These are phyloP conservation scores for Plenodomus tracheiphilus DNA, from an alignment of 2,329 filamentous ascomycete genomes.

Conservation along the genomic window DNA sequence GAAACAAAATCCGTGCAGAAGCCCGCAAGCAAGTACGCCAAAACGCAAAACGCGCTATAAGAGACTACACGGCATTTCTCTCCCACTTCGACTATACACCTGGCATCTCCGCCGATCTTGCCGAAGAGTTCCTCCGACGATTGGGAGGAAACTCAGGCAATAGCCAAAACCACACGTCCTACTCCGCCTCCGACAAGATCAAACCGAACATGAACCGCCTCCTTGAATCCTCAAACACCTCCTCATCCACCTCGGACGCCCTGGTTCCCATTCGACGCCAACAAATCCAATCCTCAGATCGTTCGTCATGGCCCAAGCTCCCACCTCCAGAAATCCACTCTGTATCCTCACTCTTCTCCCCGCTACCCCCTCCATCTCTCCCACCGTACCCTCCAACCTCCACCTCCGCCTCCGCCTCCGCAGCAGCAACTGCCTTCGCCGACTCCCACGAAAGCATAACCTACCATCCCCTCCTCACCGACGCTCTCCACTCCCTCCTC, in stretches of 20 bases:
- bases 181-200: slow-evolving; percentile 16
- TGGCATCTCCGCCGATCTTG: slow-evolving; percentile 63
- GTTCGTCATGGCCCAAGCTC: slow-evolving; percentile 50
- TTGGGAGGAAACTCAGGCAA: slow-evolving; percentile 24
- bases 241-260: slow-evolving; percentile 43
- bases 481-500: slow-evolving; percentile 76
- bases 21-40: slow-evolving; percentile 71
- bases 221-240: slow-evolving; percentile 25
- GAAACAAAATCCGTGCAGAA: slow-evolving; percentile 56
- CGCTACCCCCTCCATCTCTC: slow-evolving; percentile 67
- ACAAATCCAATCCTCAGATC: slow-evolving; percentile 33
- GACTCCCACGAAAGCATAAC: slow-evolving; percentile 68
- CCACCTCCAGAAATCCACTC: slow-evolving; percentile 57
- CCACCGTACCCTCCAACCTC: slow-evolving; percentile 63
- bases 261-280: slow-evolving; percentile 48
- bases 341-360: slow-evolving; percentile 69
- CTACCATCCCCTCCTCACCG: slow-evolving; percentile 78
- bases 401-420: slow-evolving; percentile 32
- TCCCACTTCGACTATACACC: slow-evolving; percentile 79
- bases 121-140: slow-evolving; percentile 55
- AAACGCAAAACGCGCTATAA: slow-evolving; percentile 74
- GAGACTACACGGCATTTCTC: slow-evolving; percentile 74
- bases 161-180: slow-evolving; percentile 10
- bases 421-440: slow-evolving; percentile 43
- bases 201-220: slow-evolving; percentile 28